Evolutionary conservation across 129 eudicot species (phyloP).

Genomic region (Gnaphalium uliginosum): DNA sequence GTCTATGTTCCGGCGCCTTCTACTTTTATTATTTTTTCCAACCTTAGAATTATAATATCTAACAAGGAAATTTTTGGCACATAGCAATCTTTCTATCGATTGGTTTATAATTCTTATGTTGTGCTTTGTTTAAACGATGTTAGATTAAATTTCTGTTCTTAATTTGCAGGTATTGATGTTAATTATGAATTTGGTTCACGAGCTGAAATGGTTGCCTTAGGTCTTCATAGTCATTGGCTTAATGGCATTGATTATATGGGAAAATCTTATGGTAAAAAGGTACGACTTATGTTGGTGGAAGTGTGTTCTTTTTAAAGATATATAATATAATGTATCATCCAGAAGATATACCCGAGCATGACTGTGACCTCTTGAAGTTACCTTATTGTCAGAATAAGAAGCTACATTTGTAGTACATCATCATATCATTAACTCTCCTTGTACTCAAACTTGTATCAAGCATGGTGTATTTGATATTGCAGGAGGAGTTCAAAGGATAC

Average conservation of each 20-base stretch:
- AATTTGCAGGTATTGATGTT: conserved; percentile 46
- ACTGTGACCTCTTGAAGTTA: not conserved
- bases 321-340: not conserved
- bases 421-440: not conserved
- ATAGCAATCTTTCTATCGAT: not conserved
- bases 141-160: not conserved
- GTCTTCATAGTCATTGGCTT: conserved; percentile 56
- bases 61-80: not conserved
- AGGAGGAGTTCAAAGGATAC: conserved; percentile 36
- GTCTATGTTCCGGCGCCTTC: not conserved
- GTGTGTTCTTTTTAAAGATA: not conserved
- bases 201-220: conserved; percentile 55
- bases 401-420: not conserved
- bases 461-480: conserved; percentile 23
- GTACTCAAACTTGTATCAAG: conserved; percentile 1
- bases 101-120: not conserved
- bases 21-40: too few relatives aligned
- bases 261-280: conserved; percentile 14
- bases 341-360: not conserved
- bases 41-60: not conserved
- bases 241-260: conserved; percentile 51
- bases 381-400: not conserved
- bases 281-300: not conserved
- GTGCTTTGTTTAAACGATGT: not conserved
- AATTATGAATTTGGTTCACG: conserved; percentile 54